Conservation (phyloP, 73 alveolate species). For the Halteria grandinella region DNA sequence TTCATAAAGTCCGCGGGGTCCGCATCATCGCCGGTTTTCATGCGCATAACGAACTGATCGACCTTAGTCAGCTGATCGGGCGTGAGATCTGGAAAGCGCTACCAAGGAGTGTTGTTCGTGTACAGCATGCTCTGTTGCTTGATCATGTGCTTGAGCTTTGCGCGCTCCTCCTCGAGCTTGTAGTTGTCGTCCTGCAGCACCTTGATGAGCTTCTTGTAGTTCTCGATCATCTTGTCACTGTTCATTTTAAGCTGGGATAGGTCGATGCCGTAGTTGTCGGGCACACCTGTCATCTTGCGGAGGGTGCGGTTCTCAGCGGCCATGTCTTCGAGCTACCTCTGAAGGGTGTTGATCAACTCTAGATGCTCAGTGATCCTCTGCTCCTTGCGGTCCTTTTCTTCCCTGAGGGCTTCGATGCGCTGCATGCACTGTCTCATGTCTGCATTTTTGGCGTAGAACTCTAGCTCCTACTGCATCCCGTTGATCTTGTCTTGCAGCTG, state of each 20-base stretch:
- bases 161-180: slow-evolving; percentile 95
- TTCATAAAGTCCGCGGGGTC: slow-evolving; percentile 59
- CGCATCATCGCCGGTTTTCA: slow-evolving; percentile 52
- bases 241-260: slow-evolving; percentile 86
- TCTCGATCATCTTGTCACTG: slow-evolving; percentile 92
- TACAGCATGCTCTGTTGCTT: slow-evolving; percentile 35
- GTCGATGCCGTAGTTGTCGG: slow-evolving; percentile 93
- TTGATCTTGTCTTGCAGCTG: slow-evolving; percentile 68
- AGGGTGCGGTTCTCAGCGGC: slow-evolving; percentile 93
- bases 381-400: slow-evolving; percentile 69
- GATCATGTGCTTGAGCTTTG: slow-evolving; percentile 80
- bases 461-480: slow-evolving; percentile 68
- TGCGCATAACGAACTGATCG: slow-evolving; percentile 56
- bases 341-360: slow-evolving; percentile 67
- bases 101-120: slow-evolving; percentile 1
- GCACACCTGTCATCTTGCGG: slow-evolving; percentile 94
- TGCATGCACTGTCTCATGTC: slow-evolving; percentile 67
- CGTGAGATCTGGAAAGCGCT: slow-evolving; percentile 56
- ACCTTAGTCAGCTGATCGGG: slow-evolving; percentile 56
- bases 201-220: slow-evolving; percentile 92
- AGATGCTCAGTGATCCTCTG: slow-evolving; percentile 47
- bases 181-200: slow-evolving; percentile 92
- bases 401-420: slow-evolving; percentile 66
- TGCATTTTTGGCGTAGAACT: slow-evolving; percentile 69
- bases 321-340: slow-evolving; percentile 83